These are phyloP conservation scores for Xylogone sp. DNA, from an alignment of 2,329 filamentous ascomycete species.

Conservation along the genomic window DNA sequence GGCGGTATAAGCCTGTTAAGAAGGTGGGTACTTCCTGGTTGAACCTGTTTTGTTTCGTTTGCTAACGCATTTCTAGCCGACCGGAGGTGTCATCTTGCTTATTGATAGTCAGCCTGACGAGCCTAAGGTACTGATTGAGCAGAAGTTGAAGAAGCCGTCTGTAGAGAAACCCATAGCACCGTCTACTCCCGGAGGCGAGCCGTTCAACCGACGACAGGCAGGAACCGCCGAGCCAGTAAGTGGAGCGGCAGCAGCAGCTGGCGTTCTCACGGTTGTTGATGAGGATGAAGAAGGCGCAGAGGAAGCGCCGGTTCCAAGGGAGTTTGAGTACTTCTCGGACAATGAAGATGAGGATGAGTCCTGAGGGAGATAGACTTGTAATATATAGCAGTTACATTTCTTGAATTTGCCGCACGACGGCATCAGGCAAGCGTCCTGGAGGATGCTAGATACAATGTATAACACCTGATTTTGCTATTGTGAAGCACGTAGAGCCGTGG, in stretches of 20 bases:
- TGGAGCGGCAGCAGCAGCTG: constrained; percentile 69
- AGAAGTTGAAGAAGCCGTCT: constrained; percentile 82
- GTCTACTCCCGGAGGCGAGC: constrained; percentile 25
- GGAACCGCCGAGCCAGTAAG: constrained; percentile 25
- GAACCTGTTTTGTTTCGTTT: constrained; percentile 5
- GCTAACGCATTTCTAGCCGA: constrained; percentile 63
- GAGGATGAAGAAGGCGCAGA: constrained; percentile 74
- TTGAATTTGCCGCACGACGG: constrained; percentile 5
- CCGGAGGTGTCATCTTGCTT: constrained; percentile 89
- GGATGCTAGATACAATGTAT: constrained; percentile 10
- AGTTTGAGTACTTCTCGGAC: constrained; percentile 73
- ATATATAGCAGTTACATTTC: constrained; percentile 15
- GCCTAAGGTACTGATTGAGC: constrained; percentile 76
- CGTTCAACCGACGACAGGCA: constrained; percentile 35
- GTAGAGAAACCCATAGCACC: constrained; percentile 54
- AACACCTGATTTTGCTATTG: constrained; percentile 1
- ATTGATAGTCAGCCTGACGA: constrained; percentile 78
- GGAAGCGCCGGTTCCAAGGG: constrained; percentile 65
- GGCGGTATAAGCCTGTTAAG: constrained; percentile 89
- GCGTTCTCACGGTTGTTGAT: constrained; percentile 81
- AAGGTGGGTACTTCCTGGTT: constrained; percentile 55
- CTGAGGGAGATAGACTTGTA: constrained; percentile 12
- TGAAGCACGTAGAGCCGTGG: not conserved
- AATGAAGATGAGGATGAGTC: constrained; percentile 24
- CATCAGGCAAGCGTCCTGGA: constrained; percentile 1